These are phyloP conservation scores for Ustilago loliicola DNA, from an alignment of 1,284 basidiomycete species.

Conservation along the genomic window DNA sequence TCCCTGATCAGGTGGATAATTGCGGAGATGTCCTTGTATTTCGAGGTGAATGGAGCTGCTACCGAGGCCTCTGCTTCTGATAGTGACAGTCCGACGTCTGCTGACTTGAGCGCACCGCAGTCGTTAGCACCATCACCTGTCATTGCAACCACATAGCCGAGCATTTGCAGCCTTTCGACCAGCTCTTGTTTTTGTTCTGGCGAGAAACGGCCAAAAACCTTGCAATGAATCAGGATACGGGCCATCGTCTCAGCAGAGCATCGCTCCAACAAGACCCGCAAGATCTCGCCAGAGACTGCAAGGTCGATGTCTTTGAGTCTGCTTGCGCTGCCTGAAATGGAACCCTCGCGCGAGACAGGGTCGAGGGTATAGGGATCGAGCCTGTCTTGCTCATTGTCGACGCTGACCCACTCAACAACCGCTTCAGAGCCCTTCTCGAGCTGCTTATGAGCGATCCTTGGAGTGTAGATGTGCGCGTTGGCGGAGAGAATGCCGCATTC, in stretches of 20 bases:
- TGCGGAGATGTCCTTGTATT: conserved; percentile 40
- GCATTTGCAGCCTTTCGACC: conserved; percentile 47
- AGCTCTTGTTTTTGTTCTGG: conserved; percentile 61
- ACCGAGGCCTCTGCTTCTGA: conserved; percentile 56
- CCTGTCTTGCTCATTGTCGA: conserved; percentile 23
- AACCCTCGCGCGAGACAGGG: conserved; percentile 4
- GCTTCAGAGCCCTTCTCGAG: background rate
- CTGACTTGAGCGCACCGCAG: conserved; percentile 52
- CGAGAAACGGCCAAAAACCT: conserved; percentile 53
- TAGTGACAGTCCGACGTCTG: conserved; percentile 55
- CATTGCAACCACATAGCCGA: conserved; percentile 45
- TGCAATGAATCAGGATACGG: conserved; percentile 41
- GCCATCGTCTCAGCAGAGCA: conserved; percentile 49
- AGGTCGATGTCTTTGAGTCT: conserved; percentile 44
- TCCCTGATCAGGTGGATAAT: conserved; percentile 46
- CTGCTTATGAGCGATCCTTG: conserved; percentile 20
- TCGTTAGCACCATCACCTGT: conserved; percentile 60
- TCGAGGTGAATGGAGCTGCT: conserved; percentile 54
- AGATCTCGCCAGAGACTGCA: conserved; percentile 52
- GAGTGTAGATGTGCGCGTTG: conserved; percentile 32
- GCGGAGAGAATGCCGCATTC: conserved; percentile 47
- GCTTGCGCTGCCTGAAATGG: background rate
- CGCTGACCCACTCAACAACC: conserved; percentile 49
- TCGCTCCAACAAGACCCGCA: conserved; percentile 29
- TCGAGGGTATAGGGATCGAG: conserved; percentile 53